Evolutionary conservation across 2,329 filamentous ascomycete species (phyloP).

Genomic region (Colletotrichum orchidophilum): DNA sequence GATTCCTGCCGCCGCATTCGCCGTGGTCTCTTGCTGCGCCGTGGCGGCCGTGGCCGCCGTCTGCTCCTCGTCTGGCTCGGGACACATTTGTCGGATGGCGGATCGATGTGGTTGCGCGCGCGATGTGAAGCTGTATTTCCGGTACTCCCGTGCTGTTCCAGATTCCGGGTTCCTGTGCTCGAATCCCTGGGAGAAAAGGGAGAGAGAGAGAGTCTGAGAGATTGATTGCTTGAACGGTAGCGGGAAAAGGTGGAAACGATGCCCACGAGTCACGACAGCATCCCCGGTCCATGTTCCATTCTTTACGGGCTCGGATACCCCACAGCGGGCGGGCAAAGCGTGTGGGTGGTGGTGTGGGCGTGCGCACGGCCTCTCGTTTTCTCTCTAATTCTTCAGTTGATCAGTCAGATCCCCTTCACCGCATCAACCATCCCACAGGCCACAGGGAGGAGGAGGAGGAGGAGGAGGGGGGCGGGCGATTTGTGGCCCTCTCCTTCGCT

Average conservation of each 20-base stretch:
- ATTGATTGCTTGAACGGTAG: not conserved
- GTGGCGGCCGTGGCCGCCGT: not conserved
- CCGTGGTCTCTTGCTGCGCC: not conserved
- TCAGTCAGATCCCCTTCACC: slow-evolving; percentile 11
- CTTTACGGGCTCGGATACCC: not conserved
- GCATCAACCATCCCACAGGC: slow-evolving; percentile 13
- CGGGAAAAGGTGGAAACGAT: not conserved
- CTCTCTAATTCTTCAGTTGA: not conserved
- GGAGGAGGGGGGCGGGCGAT: not conserved
- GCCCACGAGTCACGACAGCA: slow-evolving; percentile 14
- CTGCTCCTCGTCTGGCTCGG: slow-evolving; percentile 9
- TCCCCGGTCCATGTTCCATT: slow-evolving; percentile 19
- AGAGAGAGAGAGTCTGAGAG: not conserved
- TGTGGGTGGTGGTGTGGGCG: not conserved
- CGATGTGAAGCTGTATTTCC: not conserved
- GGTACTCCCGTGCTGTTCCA: not conserved
- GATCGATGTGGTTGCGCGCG: not conserved
- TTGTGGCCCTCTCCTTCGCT: not conserved
- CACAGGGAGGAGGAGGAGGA: too few species aligned
- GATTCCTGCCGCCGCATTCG: not conserved
- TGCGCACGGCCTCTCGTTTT: not conserved
- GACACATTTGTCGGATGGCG: slow-evolving; percentile 1
- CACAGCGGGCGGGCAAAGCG: slow-evolving; percentile 27
- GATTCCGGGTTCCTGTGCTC: not conserved
- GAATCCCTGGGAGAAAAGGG: not conserved